Percentiles rank a stretch among this genome's conserved stretches.
Evolutionary conservation across 1,284 basidiomycete species (phyloP).

Genomic region (Kwoniella shivajii): DNA sequence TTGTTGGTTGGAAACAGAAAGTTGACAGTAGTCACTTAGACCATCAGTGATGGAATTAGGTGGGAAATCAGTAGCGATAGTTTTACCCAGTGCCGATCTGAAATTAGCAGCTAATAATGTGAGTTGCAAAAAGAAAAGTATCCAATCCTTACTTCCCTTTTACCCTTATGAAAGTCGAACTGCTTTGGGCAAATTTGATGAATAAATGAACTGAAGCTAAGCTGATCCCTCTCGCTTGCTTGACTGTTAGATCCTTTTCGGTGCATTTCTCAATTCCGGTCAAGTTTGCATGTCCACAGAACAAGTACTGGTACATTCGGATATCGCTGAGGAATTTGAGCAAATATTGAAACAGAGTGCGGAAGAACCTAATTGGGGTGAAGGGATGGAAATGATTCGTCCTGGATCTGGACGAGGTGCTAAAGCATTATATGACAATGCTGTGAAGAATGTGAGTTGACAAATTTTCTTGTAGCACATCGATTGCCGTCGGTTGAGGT

Average conservation of each 20-base stretch:
- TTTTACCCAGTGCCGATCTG: slow-evolving; percentile 66
- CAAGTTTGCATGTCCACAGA: slow-evolving; percentile 73
- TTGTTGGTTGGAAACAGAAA: background rate
- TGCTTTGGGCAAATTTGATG: no score
- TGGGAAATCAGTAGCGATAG: slow-evolving; percentile 56
- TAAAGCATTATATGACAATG: slow-evolving; percentile 30
- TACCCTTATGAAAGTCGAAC: background rate
- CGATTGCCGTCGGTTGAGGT: no score
- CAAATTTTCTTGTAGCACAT: background rate
- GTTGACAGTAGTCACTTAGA: slow-evolving; percentile 7
- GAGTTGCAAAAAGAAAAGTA: no score
- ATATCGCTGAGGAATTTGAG: slow-evolving; percentile 49
- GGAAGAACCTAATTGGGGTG: slow-evolving; percentile 8
- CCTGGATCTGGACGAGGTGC: slow-evolving; percentile 25
- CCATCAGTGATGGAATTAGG: slow-evolving; percentile 55
- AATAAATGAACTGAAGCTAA: no score
- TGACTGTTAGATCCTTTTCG: slow-evolving; percentile 63
- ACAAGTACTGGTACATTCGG: slow-evolving; percentile 62
- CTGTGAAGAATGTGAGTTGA: slow-evolving; percentile 27
- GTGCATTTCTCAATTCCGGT: slow-evolving; percentile 65
- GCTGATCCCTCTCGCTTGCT: no score
- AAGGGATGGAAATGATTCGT: slow-evolving; percentile 32
- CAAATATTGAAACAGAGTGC: slow-evolving; percentile 13
- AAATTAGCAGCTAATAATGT: slow-evolving; percentile 59
- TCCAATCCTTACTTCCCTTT: background rate